Evolutionary conservation across 805 yeast species (phyloP), one percentile per base, ranked within the genome.

Genomic region (Candida tallmaniae): DNA sequence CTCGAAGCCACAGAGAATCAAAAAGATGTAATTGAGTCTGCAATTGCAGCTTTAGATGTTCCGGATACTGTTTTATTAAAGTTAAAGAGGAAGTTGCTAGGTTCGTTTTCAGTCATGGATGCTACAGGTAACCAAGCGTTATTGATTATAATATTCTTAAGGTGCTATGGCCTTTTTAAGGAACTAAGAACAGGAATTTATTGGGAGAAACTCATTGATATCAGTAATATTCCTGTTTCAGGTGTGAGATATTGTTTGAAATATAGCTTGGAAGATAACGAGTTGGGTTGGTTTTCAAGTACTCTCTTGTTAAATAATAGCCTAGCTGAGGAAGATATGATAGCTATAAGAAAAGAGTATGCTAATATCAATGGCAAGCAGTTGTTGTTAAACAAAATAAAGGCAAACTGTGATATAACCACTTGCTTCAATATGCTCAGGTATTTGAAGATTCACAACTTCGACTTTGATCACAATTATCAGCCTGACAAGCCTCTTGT

Each of bases 221-320:
- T 20, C 3, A 35, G 21, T 17, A 30, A 6, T 17, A 10, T 29
- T 8, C 21, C 38, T 12, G 19, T 11, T 3, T 16, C 34, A 3
- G 26, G 24, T 11, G 13, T 35, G 18, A 3, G 11, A 11, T 23
- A 16, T 9, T 17, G 21, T 15, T 25, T 35, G 7, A 11, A 30
- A 13, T 34, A 35, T 31, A 8, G 23, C 10, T 31, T 35, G 31
- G 23, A 16, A 17, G 19, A 31, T 17, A 18, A 34, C 3, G n/a
- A 9, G 4, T 31, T 35, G 4, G 32, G 36, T 25, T 36, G 40
- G 40, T 36, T 31, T 19, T 32, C 36, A n/a, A 36, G 40, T 28
- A 12, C 23, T 4, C 17, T 36, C 7, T 14, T 36, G 4, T 2
- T 35, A 4, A 13, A 25, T 12, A 16, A 7, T 15, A 8, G 14